Evolutionary conservation across 805 yeast genomes (phyloP).

Genomic region (Wickerhamiella vanderwaltii): DNA sequence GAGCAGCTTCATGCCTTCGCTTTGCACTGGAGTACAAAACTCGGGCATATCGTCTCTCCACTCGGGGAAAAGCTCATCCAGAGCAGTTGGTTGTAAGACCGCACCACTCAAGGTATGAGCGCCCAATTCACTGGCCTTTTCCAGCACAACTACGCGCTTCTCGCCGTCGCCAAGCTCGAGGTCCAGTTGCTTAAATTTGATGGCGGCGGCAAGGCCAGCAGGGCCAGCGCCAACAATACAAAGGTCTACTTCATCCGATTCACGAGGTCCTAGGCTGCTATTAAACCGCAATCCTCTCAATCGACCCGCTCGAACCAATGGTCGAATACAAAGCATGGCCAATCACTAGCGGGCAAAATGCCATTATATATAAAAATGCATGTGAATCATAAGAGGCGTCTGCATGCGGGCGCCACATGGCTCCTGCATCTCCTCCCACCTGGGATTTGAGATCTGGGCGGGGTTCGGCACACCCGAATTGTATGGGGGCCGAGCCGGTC

Average conservation of each 20-base stretch:
- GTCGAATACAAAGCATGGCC: conserved; percentile 6
- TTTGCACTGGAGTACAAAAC: conserved; percentile 57
- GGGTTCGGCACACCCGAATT: too few relatives aligned
- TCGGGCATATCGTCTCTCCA: conserved; percentile 38
- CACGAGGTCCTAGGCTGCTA: conserved; percentile 38
- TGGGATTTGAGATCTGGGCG: too few relatives aligned
- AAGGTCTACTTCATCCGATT: conserved; percentile 79
- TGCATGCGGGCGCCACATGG: too few relatives aligned
- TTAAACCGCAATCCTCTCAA: not conserved
- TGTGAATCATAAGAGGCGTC: too few relatives aligned
- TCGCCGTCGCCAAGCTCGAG: conserved; percentile 47
- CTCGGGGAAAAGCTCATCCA: conserved; percentile 71
- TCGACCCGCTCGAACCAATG: not conserved
- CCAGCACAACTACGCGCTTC: conserved; percentile 75
- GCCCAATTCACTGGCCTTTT: conserved; percentile 89
- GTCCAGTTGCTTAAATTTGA: conserved; percentile 75
- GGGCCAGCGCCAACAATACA: conserved; percentile 98
- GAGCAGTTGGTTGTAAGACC: conserved; percentile 79
- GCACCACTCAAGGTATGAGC: conserved; percentile 90
- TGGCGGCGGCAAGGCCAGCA: conserved; percentile 92
- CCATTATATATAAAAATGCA: too few relatives aligned
- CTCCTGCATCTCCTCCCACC: too few relatives aligned
- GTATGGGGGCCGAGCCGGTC: too few relatives aligned
- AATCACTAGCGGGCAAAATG: too few relatives aligned
- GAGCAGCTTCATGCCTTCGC: conserved; percentile 62